Base-by-base conservation (phyloP, 2,329 filamentous ascomycete species). In the Didymella pomorum region DNA sequence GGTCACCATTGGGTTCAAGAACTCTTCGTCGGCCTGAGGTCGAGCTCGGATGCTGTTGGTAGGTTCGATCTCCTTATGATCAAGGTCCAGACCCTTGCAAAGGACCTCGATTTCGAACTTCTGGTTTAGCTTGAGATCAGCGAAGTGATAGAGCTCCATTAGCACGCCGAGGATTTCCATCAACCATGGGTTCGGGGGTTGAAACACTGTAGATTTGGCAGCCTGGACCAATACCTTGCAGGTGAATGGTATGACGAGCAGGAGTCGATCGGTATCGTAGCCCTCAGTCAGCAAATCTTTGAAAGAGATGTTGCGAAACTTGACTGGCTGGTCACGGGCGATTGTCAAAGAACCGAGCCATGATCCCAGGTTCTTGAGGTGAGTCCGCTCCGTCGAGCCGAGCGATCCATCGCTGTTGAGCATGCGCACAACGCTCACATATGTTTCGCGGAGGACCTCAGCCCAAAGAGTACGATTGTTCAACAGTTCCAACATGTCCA, bases 61-160 rank as follows among this genome's bases (percentile, higher is more conserved):
- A 0, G 94, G 92, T 68, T 96, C 90, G 62, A 98, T 93, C 58
- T 86, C 89, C 79, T 96, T 97, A 78, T 97, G 90, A 62, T 98
- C 93, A n/a, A 98, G 83, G 53, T 89, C 89, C 16, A 99, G 82
- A 12, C 93, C 93, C 74, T 96, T 96, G 82, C 93, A 99, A 23
- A 99, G 84, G 25, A 99, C 93, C 77, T 99, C 95, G 57, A 99
- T 98, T 77, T 99, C 95, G 69, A 99, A 99, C 71, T 98, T 99
- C 50, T 97, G 88, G 67, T 98, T 98, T 35, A 99, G 85, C 76
- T 98, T 98, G 55, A 99, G 82, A 68, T 97, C 94, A 14, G 92
- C 92, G 70, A 91, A 90, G 71, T 97, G 90, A 71, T 99, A 99
- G 4, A 99, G 84, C 72, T 99, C 96, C 69, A 97, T 91, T 33